Evolutionary conservation across 139 green algal species (phyloP), one percentile per base, ranked within the genome.

Genomic region (Diplosphaera chodatii): DNA sequence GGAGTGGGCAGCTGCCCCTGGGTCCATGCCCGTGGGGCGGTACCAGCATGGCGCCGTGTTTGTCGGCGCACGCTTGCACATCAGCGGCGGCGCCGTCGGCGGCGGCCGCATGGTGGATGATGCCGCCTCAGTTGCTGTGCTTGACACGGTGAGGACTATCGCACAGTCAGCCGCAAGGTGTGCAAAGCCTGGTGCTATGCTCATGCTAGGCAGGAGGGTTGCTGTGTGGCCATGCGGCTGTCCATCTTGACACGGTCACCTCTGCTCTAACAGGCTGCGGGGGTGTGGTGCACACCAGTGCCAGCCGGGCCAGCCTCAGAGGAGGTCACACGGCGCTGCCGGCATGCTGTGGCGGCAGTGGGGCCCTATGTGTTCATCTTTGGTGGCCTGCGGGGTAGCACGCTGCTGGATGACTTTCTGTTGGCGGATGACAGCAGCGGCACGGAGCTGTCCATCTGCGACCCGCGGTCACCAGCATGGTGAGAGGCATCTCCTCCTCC

Each of bases 11-110:
- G 84, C 88, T n/a, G 95, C 95, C 1, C 95, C 95, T 16, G 95
- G 93, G 22, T 79, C 80, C 64, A 96, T 98, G 85, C 95, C 95
- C 1, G 87, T 84, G 0, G 84, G 88, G 0, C 78, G 95, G 48
- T 99, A 99, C 78, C 95, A 99, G 84, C 95, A 99, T 76, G 89
- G 88, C 2, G 89, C 91, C 5, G 91, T 97, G 25, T 99, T 99
- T 91, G 93, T 98, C 3, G 91, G 88, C 55, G 87, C 90, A 25
- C 77, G 95, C 28, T 69, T 99, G 74, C 94, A 99, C 78, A 92
- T 99, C 23, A 90, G 85, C n/a, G 95, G 95, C 23, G 95, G 95
- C 23, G 93, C 95, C 1, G 88, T 98, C 16, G 95, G 95, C 5
- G 95, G 95, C 4, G 95, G 95, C 6, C 76, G 89, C 13, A 97